A percentile compares a stretch with the other conserved stretches of the same genome.
phyloP scores from a whole-genome alignment of 768 basidiomycete genomes.

The Mycena leptocephala region DNA sequence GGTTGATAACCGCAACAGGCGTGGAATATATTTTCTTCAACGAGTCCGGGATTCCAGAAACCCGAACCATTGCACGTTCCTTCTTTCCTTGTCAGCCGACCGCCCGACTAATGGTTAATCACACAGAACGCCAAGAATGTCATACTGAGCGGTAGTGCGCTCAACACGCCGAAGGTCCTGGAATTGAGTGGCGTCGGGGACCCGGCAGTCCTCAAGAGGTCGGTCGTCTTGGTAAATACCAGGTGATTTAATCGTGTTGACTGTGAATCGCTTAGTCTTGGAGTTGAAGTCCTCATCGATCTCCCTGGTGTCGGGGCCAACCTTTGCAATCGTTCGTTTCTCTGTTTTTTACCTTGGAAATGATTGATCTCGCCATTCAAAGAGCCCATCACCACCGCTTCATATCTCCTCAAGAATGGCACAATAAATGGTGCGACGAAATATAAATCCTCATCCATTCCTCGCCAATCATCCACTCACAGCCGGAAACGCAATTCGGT shows the following conservation, averaged over 20 bases:
- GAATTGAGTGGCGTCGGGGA: constrained; percentile 34
- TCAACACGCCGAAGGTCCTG: constrained; percentile 28
- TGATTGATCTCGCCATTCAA: background rate
- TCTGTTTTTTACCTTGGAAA: background rate
- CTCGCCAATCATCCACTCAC: background rate
- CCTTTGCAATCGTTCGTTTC: constrained; percentile 25
- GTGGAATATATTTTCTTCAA: constrained; percentile 27
- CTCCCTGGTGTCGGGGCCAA: constrained; percentile 28
- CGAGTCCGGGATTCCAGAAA: background rate
- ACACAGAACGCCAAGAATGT: constrained; percentile 24
- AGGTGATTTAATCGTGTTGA: background rate
- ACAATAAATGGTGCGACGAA: constrained; percentile 14
- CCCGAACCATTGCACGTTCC: constrained; percentile 1
- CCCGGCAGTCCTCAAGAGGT: constrained; percentile 14
- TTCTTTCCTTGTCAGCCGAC: background rate
- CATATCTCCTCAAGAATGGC: constrained; percentile 27
- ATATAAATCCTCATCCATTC: background rate
- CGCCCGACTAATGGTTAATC: background rate
- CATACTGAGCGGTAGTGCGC: constrained; percentile 22
- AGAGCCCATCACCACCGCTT: constrained; percentile 22
- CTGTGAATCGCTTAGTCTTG: background rate
- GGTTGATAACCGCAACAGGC: constrained; percentile 18
- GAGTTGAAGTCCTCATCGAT: constrained; percentile 13
- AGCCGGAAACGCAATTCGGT: constrained; percentile 29
- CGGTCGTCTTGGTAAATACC: background rate